These are phyloP conservation scores for Aspergillus tanneri DNA, from an alignment of 2,329 filamentous ascomycete genomes.

Conservation along the genomic window DNA sequence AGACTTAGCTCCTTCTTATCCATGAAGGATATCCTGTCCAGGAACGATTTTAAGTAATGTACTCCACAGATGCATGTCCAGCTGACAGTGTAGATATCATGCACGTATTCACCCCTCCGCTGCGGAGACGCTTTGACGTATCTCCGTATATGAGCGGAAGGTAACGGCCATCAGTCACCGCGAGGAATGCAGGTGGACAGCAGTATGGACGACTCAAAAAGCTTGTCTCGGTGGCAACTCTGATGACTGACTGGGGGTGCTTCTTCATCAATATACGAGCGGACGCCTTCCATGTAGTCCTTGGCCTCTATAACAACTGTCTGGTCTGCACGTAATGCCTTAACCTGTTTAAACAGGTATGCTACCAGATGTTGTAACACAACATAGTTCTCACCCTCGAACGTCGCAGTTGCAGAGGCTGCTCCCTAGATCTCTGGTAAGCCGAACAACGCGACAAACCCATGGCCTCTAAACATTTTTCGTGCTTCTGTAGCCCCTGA, in stretches of 20 bases:
- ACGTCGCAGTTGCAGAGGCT: conserved; percentile 5
- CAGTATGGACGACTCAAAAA: background rate
- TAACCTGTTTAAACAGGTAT: conserved; percentile 7
- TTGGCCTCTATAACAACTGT: background rate
- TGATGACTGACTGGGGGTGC: background rate
- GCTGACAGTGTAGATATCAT: conserved; percentile 4
- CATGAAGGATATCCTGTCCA: background rate
- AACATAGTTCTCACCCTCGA: conserved; percentile 10
- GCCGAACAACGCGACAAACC: conserved; percentile 6
- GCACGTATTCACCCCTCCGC: conserved; percentile 6
- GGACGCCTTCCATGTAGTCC: conserved; percentile 1
- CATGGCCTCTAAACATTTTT: conserved; percentile 9
- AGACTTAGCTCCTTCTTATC: background rate
- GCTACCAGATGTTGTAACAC: conserved; percentile 8
- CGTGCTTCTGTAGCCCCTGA: conserved; percentile 2
- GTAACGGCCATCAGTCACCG: background rate
- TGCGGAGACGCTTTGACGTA: background rate
- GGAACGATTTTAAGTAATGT: conserved; percentile 1
- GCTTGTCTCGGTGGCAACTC: background rate
- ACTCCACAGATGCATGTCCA: conserved; percentile 5
- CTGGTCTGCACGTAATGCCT: background rate
- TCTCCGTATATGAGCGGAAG: background rate
- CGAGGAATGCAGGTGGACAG: background rate
- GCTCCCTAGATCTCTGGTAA: conserved; percentile 6
- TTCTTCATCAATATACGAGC: background rate